Evolutionary conservation across 2,329 filamentous ascomycete genomes (phyloP), one percentile per base, ranked within the genome.

Genomic region (Botryotinia convoluta): DNA sequence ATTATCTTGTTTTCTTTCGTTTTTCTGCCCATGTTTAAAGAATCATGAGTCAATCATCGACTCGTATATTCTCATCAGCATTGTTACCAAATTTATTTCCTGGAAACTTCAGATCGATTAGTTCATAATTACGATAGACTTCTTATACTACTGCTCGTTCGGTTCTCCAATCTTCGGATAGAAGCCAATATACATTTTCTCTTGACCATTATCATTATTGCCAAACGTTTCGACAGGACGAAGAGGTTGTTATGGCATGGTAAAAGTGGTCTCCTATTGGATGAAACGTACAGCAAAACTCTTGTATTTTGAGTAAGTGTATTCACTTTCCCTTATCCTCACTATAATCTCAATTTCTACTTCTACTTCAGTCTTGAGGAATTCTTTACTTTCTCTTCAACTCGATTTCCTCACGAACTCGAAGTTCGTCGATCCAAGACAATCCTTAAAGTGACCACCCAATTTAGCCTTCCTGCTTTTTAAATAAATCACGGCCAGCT

Each of bases 141-240:
- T 42, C 22, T 39, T 9, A 32, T 1, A 16, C 18, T 9, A 29
- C 35, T 37, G 22, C n/a, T 42, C 4, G 29, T 39, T 54, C 5
- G 0, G 7, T 16, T 54, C 48, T n/a, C 8, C 5, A n/a, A 6
- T 16, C 5, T 6, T 54, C n/a, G 26, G 12, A 16, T 14, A 0
- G 16, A 51, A n/a, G 48, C 0, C 0, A n/a, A 3, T 2, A 12
- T n/a, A 29, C 3, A 26, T 22, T 54, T 10, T 10, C 42, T 12
- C 14, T 1, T n/a, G 9, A 5, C 16, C 1, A 5, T 22, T 22
- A 3, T 6, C 6, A 4, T 16, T 8, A 1, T 20, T 39, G 12
- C 10, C 12, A 26, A 20, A 39, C 22, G 32, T 39, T 51, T 51
- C 8, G 32, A 29, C 2, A 4, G 16, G 16, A 16, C 4, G 18